Base-by-base conservation (phyloP, 306 rosid species). In the Dalbergia cochinchinensis region DNA sequence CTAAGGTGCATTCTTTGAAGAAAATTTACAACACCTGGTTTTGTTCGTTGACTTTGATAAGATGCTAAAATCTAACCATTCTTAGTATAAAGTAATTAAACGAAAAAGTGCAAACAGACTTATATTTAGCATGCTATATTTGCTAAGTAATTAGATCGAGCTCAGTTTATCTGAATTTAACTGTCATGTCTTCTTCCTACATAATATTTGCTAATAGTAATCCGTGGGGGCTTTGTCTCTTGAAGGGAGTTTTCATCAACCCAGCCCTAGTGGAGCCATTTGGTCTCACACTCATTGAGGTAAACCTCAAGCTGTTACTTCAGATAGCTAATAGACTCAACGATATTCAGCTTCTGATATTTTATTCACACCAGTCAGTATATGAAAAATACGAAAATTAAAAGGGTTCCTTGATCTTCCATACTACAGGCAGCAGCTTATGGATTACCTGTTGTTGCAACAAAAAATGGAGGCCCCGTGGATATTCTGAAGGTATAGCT, bases 241-340 rank as follows among this genome's bases (percentile, higher is more conserved):
- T 90, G 88, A 80, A 92, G 96, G 97, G 97, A 77, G 97, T 92
- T 33, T 92, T 92, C 80, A 84, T 92, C 87, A 92, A 92, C 81
- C 97, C 97, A 59, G 96, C 97, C 78, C 82, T 92, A 16, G 96
- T 91, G 80, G 96, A 92, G 82, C 97, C 97, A 80, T 92, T 92
- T 58, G 97, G 97, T 72, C 97, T 90, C 79, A 92, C 97, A 26
- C 74, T 92, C 69, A 92, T 92, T 55, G 96, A 92, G 92, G 95
- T 90, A 73, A 20, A 81, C 31, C 31, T 26, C 31, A 26, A 26
- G 31, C 31, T 26, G 31, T 26, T 33, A 71, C 45, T 65, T 12
- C 12, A 69, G 57, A 54, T 77, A 14, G 41, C 8, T 44, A 58
- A 50, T 69, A 67, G 51, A 15, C 44, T 48, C 20, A 51, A 16